phyloP scores from a whole-genome alignment of 2,329 filamentous ascomycete species.

The Alternaria alternata region DNA sequence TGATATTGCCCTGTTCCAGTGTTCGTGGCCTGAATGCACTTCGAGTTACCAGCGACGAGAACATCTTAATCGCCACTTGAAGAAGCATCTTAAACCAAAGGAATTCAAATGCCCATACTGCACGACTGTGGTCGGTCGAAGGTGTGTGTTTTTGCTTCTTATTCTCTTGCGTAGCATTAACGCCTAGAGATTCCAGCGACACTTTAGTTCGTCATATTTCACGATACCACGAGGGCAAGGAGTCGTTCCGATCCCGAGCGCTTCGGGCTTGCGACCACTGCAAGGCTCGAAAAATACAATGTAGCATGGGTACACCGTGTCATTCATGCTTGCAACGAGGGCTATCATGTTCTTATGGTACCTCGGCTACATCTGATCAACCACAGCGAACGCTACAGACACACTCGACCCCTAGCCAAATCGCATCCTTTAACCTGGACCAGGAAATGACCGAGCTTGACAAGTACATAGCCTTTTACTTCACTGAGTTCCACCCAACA shows the following conservation, averaged over 20 bases:
- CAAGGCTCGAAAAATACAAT: background rate
- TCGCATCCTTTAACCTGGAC: rapidly evolving
- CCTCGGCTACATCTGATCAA: background rate
- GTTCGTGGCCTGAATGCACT: background rate
- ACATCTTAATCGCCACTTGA: background rate
- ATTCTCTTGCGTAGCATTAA: background rate
- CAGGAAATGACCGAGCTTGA: background rate
- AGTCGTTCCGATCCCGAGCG: background rate
- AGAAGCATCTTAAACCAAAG: background rate
- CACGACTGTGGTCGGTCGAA: background rate
- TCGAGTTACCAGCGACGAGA: background rate
- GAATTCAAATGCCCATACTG: background rate
- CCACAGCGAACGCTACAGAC: background rate
- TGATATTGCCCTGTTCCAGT: background rate
- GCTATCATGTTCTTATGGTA: background rate
- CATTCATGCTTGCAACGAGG: background rate
- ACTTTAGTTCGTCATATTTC: background rate
- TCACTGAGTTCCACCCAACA: background rate
- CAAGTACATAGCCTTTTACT: background rate
- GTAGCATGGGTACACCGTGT: background rate
- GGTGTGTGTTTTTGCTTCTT: background rate
- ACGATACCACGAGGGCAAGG: background rate
- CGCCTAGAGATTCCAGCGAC: background rate
- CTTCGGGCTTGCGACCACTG: background rate
- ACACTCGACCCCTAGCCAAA: background rate